Base-by-base conservation (phyloP, 1,139 yeast genomes). In the Maudiozyma humilis region DNA sequence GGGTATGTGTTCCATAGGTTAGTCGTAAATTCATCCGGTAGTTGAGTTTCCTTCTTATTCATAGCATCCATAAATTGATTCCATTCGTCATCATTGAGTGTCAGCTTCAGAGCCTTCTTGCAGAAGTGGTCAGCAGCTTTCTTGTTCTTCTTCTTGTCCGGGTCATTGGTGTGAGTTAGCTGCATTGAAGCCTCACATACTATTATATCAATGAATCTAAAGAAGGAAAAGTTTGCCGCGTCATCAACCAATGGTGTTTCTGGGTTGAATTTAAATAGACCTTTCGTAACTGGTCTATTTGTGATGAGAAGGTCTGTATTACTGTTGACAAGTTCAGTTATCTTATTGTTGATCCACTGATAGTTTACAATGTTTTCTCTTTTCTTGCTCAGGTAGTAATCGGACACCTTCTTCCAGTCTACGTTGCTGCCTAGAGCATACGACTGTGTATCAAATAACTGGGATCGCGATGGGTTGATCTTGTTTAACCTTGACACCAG, bases 1-100 rank as follows among this genome's bases (percentile, higher is more conserved):
- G 64, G 65, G 41, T 52, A 56, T 1, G 51, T 42, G 29, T 51
- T 52, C 60, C 61, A 59, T 13, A 58, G 17, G n/a, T 51, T 48
- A 10, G 51, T 44, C 13, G 58, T 39, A n/a, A 53, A 38, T 25
- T 52, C 53, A 14, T 52, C 53, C 16, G 53, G 43, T 14, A 53
- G 40, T 8, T 17, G 12, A 7, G 44, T 41, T 32, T 50, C 51
- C 14, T 51, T 44, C 13, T 48, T 46, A 13, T 36, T 46, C 7
- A 53, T 30, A 0, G 45, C 29, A 12, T 44, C 39, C 4, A 44
- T 43, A 7, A 51, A 44, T 2, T 39, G 27, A 4, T 43, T 29
- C 44, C 47, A 44, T 30, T 51, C 52, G 2, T 51, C 55, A 12
- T 42, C 32, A 5, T 51, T 43, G 16, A 59, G 36, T 7, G 50